These are phyloP conservation scores for Salix arbutifolia DNA, from an alignment of 345 rosid genomes.

Conservation along the genomic window DNA sequence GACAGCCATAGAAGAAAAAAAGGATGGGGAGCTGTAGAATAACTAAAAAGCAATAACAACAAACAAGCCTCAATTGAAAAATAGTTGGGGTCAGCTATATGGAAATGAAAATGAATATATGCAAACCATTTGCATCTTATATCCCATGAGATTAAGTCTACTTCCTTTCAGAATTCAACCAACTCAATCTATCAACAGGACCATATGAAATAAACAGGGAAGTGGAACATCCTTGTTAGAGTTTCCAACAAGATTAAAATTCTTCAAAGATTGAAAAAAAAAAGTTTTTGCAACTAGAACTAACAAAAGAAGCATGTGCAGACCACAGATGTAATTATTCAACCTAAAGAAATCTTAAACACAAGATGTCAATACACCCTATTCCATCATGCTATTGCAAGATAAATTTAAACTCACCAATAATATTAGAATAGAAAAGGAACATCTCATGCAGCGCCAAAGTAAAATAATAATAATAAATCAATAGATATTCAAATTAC, in stretches of 20 bases:
- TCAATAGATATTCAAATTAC: slow-evolving; percentile 25
- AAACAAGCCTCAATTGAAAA: background rate
- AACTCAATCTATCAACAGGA: background rate
- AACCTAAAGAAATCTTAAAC: background rate
- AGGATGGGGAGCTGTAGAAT: background rate
- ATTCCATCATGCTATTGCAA: background rate
- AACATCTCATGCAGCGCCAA: background rate
- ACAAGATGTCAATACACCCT: background rate
- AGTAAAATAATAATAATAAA: background rate
- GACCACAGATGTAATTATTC: background rate
- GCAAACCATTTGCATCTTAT: background rate
- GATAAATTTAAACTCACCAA: background rate
- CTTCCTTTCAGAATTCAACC: background rate
- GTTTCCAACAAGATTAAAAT: background rate
- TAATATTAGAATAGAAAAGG: background rate
- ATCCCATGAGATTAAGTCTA: background rate
- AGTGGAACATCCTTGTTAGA: background rate
- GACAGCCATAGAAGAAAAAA: background rate
- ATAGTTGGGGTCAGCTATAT: background rate
- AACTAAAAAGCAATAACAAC: background rate
- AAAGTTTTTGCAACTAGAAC: background rate
- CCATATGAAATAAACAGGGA: background rate
- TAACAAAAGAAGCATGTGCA: background rate
- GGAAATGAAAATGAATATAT: background rate
- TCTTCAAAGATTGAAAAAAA: background rate